phyloP scores from a whole-genome alignment of 2,329 filamentous ascomycete genomes.

The Phaeosphaeriaceae sp. region DNA sequence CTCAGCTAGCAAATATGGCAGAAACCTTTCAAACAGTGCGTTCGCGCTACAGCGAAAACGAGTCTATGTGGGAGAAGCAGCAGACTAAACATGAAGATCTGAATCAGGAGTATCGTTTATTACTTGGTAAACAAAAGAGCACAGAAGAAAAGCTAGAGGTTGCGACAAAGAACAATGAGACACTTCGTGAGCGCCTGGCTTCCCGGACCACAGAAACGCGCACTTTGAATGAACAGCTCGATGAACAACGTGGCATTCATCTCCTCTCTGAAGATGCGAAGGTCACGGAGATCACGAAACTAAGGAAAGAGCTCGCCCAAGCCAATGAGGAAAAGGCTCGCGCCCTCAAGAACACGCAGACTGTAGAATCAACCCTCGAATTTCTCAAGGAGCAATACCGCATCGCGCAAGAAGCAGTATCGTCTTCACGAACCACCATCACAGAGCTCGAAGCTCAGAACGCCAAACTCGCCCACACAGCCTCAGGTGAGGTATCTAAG shows the following conservation, averaged over 20 bases:
- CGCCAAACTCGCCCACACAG: slow-evolving; percentile 18
- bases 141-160: slow-evolving; percentile 23
- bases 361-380: slow-evolving; percentile 55
- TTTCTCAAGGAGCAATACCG: slow-evolving; percentile 66
- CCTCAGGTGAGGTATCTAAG: slow-evolving; percentile 23
- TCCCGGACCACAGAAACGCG: slow-evolving; percentile 17
- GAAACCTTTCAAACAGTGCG: slow-evolving; percentile 12
- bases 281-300: slow-evolving; percentile 27
- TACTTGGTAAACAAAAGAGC: slow-evolving; percentile 25
- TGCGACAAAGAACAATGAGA: slow-evolving; percentile 18
- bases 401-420: slow-evolving; percentile 19
- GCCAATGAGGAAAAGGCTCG: slow-evolving; percentile 23
- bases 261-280: slow-evolving; percentile 32
- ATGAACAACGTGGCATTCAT: slow-evolving; percentile 23
- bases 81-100: slow-evolving; percentile 37
- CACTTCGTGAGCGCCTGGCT: slow-evolving; percentile 25
- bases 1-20: slow-evolving; percentile 12
- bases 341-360: slow-evolving; percentile 41
- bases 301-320: slow-evolving; percentile 29
- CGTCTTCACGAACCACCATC: slow-evolving; percentile 12
- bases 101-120: slow-evolving; percentile 19
- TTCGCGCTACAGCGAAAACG: slow-evolving; percentile 20
- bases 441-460: slow-evolving; percentile 21
- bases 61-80: slow-evolving; percentile 29
- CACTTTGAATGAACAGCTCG: slow-evolving; percentile 18